A percentile compares a stretch with the other conserved stretches of the same genome.
These are phyloP conservation scores for Cordyceps militaris DNA, from an alignment of 2,329 filamentous ascomycete genomes.

Conservation along the genomic window DNA sequence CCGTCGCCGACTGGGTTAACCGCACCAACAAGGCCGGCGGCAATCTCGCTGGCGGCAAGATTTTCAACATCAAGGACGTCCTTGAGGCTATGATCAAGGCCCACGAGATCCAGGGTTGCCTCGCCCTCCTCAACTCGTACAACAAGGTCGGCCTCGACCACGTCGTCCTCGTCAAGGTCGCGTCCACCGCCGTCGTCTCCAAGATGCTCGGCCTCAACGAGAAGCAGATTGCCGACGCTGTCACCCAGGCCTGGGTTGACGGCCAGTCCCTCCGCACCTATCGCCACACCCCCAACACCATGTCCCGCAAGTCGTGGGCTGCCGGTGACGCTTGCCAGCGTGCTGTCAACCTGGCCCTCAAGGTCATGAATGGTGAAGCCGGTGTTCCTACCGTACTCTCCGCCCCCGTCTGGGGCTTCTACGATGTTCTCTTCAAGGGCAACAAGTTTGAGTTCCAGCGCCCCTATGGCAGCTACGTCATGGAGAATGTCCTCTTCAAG, in stretches of 20 bases:
- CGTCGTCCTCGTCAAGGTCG: conserved; percentile 96
- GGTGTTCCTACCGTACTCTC: conserved; percentile 90
- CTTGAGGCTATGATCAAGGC: conserved; percentile 98
- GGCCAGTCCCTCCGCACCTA: conserved; percentile 95
- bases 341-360: conserved; percentile 83
- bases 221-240: conserved; percentile 86
- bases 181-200: conserved; percentile 85
- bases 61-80: conserved; percentile 82
- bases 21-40: conserved; percentile 71
- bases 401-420: conserved; percentile 94
- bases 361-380: conserved; percentile 85
- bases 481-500: conserved; percentile 99
- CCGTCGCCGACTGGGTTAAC: conserved; percentile 95
- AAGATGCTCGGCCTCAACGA: conserved; percentile 89
- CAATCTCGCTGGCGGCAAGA: conserved; percentile 81
- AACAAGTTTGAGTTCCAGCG: conserved; percentile 96
- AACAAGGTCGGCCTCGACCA: conserved; percentile 98
- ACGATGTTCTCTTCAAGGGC: conserved; percentile 95
- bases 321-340: conserved; percentile 96
- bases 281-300: conserved; percentile 96
- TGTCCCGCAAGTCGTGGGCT: conserved; percentile 99
- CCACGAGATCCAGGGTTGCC: conserved; percentile 95
- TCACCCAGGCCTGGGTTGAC: conserved; percentile 96
- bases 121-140: conserved; percentile 95
- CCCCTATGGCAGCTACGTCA: conserved; percentile 94